A percentile compares a stretch with the other conserved stretches of the same genome.
Conservation (phyloP, 2,329 filamentous ascomycete species). For the Colletotrichum orbiculare region DNA sequence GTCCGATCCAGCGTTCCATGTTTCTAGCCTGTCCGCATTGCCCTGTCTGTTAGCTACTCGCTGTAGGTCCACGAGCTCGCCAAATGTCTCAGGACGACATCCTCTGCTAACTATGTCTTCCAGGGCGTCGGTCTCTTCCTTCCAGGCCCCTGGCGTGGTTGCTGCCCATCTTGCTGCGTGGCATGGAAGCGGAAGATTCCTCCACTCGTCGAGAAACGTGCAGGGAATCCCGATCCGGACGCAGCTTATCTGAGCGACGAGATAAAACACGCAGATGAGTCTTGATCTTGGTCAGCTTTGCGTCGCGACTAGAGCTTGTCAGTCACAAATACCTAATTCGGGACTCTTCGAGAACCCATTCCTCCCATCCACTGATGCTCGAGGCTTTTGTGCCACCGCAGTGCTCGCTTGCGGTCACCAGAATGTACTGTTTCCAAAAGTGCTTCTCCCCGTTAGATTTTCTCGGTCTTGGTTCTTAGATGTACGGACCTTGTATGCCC, state of each 20-base stretch:
- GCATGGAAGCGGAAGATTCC: conserved; percentile 14
- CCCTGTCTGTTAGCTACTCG: neutral
- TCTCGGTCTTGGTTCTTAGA: too few species aligned
- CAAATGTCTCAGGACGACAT: conserved; percentile 1
- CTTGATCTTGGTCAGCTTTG: neutral
- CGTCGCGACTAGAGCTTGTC: neutral
- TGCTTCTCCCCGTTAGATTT: neutral
- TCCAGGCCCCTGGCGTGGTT: conserved; percentile 14
- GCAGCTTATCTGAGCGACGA: conserved; percentile 24
- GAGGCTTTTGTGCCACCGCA: neutral
- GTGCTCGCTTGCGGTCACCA: neutral
- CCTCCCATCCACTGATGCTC: conserved; percentile 4
- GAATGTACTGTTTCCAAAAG: conserved; percentile 8
- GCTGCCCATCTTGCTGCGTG: conserved; percentile 24
- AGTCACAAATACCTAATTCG: conserved; percentile 10
- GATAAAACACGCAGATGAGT: conserved; percentile 19
- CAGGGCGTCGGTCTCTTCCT: conserved; percentile 9
- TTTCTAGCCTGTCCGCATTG: conserved; percentile 10
- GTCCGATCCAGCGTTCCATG: conserved; percentile 31
- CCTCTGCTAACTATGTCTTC: neutral
- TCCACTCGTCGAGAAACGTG: conserved; percentile 20
- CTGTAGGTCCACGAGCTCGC: conserved; percentile 11
- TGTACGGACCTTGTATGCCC: conserved; percentile 19
- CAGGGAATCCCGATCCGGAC: conserved; percentile 14
- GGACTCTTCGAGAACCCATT: conserved; percentile 30